These are phyloP conservation scores for Colletotrichum sansevieriae DNA, from an alignment of 2,329 filamentous ascomycete species.

Conservation along the genomic window DNA sequence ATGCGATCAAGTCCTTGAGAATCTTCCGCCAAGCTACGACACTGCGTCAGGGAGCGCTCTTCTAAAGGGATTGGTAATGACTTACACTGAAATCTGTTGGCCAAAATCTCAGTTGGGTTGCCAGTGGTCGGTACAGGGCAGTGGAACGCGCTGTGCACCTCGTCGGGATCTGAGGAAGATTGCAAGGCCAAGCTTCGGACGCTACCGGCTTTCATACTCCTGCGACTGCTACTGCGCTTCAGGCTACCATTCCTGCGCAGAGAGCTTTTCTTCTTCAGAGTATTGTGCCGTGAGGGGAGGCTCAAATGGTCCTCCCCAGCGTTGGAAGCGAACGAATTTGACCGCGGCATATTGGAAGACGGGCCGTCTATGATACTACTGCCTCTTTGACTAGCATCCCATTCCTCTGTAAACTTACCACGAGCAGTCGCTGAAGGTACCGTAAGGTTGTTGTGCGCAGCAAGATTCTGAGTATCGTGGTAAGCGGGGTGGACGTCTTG, in stretches of 20 bases:
- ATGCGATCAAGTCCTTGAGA: constrained; percentile 92
- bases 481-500: constrained; percentile 4
- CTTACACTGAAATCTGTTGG: constrained; percentile 89
- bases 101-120: constrained; percentile 88
- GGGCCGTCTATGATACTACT: constrained; percentile 72
- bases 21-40: constrained; percentile 89
- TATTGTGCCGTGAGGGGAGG: constrained; percentile 69
- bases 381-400: constrained; percentile 76
- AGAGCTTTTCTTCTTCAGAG: constrained; percentile 89
- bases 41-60: constrained; percentile 6
- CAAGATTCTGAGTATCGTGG: constrained; percentile 3
- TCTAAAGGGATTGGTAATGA: constrained; percentile 10
- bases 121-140: constrained; percentile 90
- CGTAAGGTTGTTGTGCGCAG: constrained; percentile 9
- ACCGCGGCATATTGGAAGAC: constrained; percentile 65
- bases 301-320: constrained; percentile 59
- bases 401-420: constrained; percentile 77
- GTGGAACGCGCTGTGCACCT: constrained; percentile 86
- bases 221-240: constrained; percentile 82
- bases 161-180: constrained; percentile 75
- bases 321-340: constrained; percentile 69
- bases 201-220: constrained; percentile 87
- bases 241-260: constrained; percentile 80
- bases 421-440: constrained; percentile 41
- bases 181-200: constrained; percentile 84